Percentiles rank a stretch among this genome's conserved stretches.
Conservation (phyloP, 208 protist species). For the Trypanosoma platydactyli region DNA sequence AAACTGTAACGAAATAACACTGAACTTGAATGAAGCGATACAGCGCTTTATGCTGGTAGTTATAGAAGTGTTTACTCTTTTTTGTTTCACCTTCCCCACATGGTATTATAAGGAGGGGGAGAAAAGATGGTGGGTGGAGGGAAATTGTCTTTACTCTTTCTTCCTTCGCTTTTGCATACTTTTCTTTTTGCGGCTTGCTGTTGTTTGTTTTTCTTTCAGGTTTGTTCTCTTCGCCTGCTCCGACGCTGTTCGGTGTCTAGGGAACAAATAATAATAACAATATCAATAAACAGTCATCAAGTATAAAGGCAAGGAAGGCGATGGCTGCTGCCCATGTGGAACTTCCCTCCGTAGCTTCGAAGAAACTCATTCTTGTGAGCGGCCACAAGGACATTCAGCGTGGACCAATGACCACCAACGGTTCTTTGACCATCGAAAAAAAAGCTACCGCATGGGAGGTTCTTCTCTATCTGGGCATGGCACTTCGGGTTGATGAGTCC, state of each 20-base stretch:
- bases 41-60: too few relatives aligned
- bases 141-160: too few relatives aligned
- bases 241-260: too few relatives aligned
- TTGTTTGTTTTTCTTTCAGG: not conserved
- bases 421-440: slow-evolving; percentile 57
- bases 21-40: too few relatives aligned
- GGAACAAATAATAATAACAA: not conserved
- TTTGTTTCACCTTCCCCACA: too few relatives aligned
- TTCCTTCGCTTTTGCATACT: too few relatives aligned
- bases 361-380: slow-evolving; percentile 34
- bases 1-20: too few relatives aligned
- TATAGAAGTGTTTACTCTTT: too few relatives aligned
- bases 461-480: slow-evolving; percentile 51
- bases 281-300: too few relatives aligned
- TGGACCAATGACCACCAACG: slow-evolving; percentile 38
- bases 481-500: slow-evolving; percentile 8
- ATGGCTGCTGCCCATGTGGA: not conserved
- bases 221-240: not conserved
- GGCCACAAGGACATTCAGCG: slow-evolving; percentile 71
- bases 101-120: too few relatives aligned
- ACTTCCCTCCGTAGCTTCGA: slow-evolving; percentile 24
- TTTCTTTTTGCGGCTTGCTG: slow-evolving; percentile 27
- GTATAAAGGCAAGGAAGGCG: not conserved
- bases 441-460: slow-evolving; percentile 71
- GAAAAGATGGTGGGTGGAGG: too few relatives aligned